These are phyloP conservation scores for Clarireedia homoeocarpa DNA, from an alignment of 2,329 filamentous ascomycete species.

Conservation along the genomic window DNA sequence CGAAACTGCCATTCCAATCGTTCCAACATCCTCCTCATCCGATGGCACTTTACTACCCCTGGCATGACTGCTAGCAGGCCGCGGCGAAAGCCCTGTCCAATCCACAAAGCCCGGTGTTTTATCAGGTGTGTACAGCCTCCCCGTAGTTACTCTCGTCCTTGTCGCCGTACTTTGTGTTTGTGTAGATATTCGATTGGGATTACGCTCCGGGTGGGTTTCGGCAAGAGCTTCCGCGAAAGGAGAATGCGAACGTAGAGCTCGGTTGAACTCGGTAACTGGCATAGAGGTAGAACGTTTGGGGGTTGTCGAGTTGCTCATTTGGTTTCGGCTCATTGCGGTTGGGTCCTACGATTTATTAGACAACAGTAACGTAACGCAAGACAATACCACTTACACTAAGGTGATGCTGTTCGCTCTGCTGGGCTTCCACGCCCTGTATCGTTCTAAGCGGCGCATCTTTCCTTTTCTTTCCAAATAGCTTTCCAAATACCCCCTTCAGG, in stretches of 20 bases:
- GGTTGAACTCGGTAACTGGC: conserved; percentile 52
- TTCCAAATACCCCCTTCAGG: conserved; percentile 46
- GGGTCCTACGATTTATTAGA: conserved; percentile 31
- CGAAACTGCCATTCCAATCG: conserved; percentile 54
- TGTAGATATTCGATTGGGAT: conserved; percentile 40
- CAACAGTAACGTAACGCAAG: conserved; percentile 4
- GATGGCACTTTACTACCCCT: conserved; percentile 35
- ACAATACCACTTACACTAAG: conserved; percentile 38
- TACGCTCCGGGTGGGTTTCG: conserved; percentile 40
- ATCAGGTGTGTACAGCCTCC: conserved; percentile 34
- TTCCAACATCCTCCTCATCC: conserved; percentile 15
- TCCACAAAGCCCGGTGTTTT: conserved; percentile 35
- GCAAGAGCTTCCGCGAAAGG: conserved; percentile 42
- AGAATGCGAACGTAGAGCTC: conserved; percentile 54
- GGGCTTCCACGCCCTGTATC: conserved; percentile 6
- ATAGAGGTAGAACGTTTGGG: conserved; percentile 49
- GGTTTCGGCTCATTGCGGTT: conserved; percentile 29
- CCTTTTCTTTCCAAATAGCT: conserved; percentile 47
- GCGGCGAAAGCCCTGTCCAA: conserved; percentile 48
- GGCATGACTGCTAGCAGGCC: conserved; percentile 53
- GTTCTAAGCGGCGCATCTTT: not conserved
- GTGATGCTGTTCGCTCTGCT: conserved; percentile 33
- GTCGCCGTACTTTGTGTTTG: conserved; percentile 28
- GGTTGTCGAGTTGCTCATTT: conserved; percentile 32
- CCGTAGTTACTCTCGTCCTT: conserved; percentile 34